Evolutionary conservation across 108 stramenopile genomes (phyloP).

Genomic region (Cyclotella kingstonii): DNA sequence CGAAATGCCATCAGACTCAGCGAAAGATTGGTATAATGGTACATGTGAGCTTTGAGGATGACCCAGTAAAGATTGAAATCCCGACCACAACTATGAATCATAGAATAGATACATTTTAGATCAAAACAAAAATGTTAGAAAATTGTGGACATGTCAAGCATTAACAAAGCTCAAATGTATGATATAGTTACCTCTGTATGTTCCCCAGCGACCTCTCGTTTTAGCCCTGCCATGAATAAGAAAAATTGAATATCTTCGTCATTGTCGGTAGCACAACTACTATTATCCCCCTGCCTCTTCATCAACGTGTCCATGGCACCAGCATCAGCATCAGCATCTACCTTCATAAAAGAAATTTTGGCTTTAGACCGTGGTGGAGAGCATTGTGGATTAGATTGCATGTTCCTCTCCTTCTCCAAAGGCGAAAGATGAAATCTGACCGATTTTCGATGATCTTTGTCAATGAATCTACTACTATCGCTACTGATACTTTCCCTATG

Average conservation of each 20-base stretch:
- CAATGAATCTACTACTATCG: too few relatives aligned
- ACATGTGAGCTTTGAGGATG: slow-evolving; percentile 7
- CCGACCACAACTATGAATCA: slow-evolving; percentile 33
- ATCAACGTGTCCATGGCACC: neutral
- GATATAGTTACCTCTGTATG: slow-evolving; percentile 34
- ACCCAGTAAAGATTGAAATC: slow-evolving; percentile 42
- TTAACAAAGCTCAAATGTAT: neutral
- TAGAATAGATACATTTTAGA: neutral
- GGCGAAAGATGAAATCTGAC: slow-evolving; percentile 9
- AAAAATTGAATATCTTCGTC: slow-evolving; percentile 28
- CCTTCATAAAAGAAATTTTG: neutral
- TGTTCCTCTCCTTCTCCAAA: neutral
- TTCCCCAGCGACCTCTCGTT: slow-evolving; percentile 42
- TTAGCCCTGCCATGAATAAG: slow-evolving; percentile 34
- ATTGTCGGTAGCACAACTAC: neutral
- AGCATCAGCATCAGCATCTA: neutral
- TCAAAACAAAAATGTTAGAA: neutral
- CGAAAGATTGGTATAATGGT: slow-evolving; percentile 9
- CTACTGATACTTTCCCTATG: too few relatives aligned
- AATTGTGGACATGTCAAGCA: neutral
- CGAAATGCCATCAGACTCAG: neutral
- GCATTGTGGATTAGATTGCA: slow-evolving; percentile 17
- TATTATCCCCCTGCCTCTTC: neutral
- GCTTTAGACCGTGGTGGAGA: slow-evolving; percentile 8
- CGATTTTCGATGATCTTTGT: neutral